A percentile compares a stretch with the other conserved stretches of the same genome.
These are phyloP conservation scores for Hemisphaericaspora nanyangensis DNA, from an alignment of 805 yeast species.

Conservation along the genomic window DNA sequence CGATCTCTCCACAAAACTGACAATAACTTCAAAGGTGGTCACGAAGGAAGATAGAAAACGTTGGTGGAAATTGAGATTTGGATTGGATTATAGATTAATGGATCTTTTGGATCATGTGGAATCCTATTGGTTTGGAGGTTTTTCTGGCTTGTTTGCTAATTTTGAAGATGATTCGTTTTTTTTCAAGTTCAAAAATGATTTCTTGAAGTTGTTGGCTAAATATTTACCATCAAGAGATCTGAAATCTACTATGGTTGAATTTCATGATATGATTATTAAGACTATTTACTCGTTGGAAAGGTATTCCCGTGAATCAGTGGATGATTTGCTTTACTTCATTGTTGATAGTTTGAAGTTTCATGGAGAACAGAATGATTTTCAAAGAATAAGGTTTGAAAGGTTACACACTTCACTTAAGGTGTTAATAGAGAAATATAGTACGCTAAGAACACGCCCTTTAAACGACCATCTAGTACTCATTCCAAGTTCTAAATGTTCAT, in stretches of 20 bases:
- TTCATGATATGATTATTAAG: constrained; percentile 17
- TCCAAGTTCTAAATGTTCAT: constrained; percentile 60
- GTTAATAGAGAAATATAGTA: constrained; percentile 28
- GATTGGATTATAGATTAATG: constrained; percentile 54
- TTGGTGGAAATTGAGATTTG: constrained; percentile 78
- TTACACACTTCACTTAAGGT: constrained; percentile 51
- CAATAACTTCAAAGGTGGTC: constrained; percentile 47
- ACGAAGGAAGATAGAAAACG: constrained; percentile 56
- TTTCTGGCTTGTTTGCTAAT: constrained; percentile 56
- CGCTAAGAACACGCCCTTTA: constrained; percentile 6
- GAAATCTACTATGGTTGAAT: constrained; percentile 4
- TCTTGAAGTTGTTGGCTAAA: constrained; percentile 13
- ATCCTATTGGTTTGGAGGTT: constrained; percentile 73
- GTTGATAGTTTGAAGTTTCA: constrained; percentile 57
- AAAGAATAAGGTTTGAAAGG: constrained; percentile 58
- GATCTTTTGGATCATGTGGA: constrained; percentile 58
- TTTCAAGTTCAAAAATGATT: constrained; percentile 15
- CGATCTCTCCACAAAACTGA: constrained; percentile 53
- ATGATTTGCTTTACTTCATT: constrained; percentile 61
- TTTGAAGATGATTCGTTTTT: constrained; percentile 18
- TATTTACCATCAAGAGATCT: constrained; percentile 12
- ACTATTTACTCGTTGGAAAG: constrained; percentile 16
- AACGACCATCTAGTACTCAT: constrained; percentile 63
- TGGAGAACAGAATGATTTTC: constrained; percentile 64
- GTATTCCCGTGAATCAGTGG: constrained; percentile 36